Evolutionary conservation across 1,139 yeast species (phyloP).

Genomic region (Scheffersomyces stambukii): DNA sequence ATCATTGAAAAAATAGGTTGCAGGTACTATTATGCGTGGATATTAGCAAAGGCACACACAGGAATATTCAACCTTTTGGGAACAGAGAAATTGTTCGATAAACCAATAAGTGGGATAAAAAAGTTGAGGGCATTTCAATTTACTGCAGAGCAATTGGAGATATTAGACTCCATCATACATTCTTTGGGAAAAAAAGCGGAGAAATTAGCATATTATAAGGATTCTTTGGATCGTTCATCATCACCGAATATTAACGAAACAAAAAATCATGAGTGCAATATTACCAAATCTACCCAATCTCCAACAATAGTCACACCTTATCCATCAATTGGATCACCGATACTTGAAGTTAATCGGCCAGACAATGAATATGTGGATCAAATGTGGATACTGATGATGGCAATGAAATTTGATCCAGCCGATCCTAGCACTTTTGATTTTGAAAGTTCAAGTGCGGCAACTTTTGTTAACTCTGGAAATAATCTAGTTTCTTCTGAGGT

Average conservation of each 20-base stretch:
- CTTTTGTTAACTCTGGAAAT: no score
- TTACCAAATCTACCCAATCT: constrained; percentile 1
- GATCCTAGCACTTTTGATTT: no score
- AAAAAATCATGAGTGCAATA: neutral
- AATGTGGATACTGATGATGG: constrained; percentile 27
- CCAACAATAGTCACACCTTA: constrained; percentile 2
- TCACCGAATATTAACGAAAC: neutral
- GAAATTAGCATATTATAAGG: constrained; percentile 6
- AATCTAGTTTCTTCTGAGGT: no score
- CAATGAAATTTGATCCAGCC: constrained; percentile 21
- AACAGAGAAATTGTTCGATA: constrained; percentile 18
- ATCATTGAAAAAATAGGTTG: constrained; percentile 17
- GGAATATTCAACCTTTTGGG: constrained; percentile 17
- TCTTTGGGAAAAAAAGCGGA: constrained; percentile 7
- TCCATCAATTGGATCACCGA: constrained; percentile 5
- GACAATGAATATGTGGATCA: constrained; percentile 20
- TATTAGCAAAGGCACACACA: constrained; percentile 26
- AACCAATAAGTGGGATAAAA: constrained; percentile 6
- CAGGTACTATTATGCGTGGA: constrained; percentile 53
- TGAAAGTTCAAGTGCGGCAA: no score
- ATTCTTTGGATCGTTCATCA: constrained; percentile 3
- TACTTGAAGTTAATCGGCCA: constrained; percentile 1
- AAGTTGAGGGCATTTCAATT: constrained; percentile 11
- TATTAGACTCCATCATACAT: constrained; percentile 13
- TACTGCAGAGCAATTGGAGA: constrained; percentile 14